Conservation (phyloP, 1,139 yeast genomes). For the Saccharomyces hybrid region DNA sequence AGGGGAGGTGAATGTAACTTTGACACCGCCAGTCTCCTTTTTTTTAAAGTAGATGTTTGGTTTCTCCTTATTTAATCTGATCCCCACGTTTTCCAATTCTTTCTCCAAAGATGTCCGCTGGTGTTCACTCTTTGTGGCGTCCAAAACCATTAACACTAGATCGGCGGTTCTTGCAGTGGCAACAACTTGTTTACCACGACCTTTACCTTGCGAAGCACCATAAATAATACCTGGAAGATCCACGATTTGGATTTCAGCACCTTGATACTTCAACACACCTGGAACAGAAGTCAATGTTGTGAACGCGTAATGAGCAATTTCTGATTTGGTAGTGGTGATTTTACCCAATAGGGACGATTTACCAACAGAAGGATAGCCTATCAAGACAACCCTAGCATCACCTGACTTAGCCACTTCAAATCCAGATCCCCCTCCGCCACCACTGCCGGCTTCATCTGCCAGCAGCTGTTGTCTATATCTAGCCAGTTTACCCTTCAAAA, state of each 20-base stretch:
- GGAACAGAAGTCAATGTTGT: conserved; percentile 96
- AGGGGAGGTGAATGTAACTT: conserved; percentile 71
- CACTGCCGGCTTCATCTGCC: conserved; percentile 78
- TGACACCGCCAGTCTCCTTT: conserved; percentile 88
- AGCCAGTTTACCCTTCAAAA: conserved; percentile 92
- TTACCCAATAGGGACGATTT: conserved; percentile 82
- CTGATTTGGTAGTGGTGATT: conserved; percentile 89
- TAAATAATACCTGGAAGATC: conserved; percentile 96
- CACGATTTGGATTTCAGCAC: conserved; percentile 93
- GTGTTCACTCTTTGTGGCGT: conserved; percentile 88
- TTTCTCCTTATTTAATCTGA: conserved; percentile 68
- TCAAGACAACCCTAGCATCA: conserved; percentile 89
- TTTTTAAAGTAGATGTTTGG: conserved; percentile 77
- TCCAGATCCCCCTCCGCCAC: conserved; percentile 72
- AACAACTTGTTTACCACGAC: conserved; percentile 94
- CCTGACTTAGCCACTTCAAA: conserved; percentile 95
- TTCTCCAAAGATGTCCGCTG: conserved; percentile 81
- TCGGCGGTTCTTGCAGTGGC: conserved; percentile 96
- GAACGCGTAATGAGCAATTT: conserved; percentile 90
- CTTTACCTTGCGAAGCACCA: conserved; percentile 96
- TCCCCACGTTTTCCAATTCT: conserved; percentile 91
- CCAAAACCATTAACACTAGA: conserved; percentile 84
- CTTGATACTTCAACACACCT: conserved; percentile 87
- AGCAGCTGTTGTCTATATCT: conserved; percentile 83
- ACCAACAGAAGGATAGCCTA: conserved; percentile 98